phyloP scores from a whole-genome alignment of 1,284 basidiomycete genomes.

The Tilletia setariae region DNA sequence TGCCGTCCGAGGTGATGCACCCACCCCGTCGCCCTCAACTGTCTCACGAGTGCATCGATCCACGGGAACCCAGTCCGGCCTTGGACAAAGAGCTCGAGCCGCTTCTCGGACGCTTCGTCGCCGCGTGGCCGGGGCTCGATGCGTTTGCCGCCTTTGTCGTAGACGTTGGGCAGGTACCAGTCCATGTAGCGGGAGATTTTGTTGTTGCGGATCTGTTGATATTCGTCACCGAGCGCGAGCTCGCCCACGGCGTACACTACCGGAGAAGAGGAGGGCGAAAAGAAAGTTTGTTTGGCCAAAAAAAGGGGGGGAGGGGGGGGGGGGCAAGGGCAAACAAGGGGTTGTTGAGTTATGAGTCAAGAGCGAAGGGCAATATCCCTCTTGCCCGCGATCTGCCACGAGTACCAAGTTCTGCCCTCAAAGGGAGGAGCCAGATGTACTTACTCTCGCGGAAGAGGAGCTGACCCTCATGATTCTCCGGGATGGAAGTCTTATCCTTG shows the following conservation, averaged over 20 bases:
- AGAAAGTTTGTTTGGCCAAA: too few species aligned
- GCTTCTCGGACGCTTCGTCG: constrained; percentile 55
- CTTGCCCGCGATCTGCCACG: too few species aligned
- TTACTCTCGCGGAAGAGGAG: constrained; percentile 56
- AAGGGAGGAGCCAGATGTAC: background rate
- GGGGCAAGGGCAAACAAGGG: background rate
- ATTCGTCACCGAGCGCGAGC: constrained; percentile 54
- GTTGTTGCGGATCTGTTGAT: constrained; percentile 57
- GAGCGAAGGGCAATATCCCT: too few species aligned
- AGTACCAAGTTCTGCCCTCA: too few species aligned
- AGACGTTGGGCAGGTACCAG: constrained; percentile 58
- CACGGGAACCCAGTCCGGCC: constrained; percentile 60
- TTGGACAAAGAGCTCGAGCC: constrained; percentile 57
- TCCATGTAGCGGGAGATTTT: constrained; percentile 55
- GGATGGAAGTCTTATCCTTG: constrained; percentile 28
- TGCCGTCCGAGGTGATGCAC: constrained; percentile 59
- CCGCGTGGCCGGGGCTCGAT: constrained; percentile 56
- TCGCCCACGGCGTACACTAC: constrained; percentile 58
- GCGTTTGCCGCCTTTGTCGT: constrained; percentile 53
- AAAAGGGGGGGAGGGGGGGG: background rate
- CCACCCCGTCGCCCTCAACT: constrained; percentile 57
- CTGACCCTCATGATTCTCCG: constrained; percentile 49
- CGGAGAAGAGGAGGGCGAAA: too few species aligned
- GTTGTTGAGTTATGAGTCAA: background rate
- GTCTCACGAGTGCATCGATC: constrained; percentile 60